Base-by-base conservation (phyloP, 1,139 yeast species). In the Yamadazyma atlantica region DNA sequence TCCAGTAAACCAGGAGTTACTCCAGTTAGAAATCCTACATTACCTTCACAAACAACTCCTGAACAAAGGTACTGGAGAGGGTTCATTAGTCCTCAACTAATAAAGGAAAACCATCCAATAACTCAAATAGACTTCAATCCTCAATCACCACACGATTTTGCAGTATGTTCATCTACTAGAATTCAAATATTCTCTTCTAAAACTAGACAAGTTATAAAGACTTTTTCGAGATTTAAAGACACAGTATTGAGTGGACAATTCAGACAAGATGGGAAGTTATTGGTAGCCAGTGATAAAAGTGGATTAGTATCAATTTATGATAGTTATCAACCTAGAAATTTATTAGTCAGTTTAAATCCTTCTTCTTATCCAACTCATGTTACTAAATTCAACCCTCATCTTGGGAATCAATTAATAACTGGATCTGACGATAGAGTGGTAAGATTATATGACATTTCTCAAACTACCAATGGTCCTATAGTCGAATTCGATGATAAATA, bases 61-160 rank as follows among this genome's bases (percentile, higher is more conserved):
- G 98, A 92, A 53, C 95, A 89, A 57, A 73, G 94, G 50, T 92
- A 87, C 65, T 94, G 98, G 98, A 73, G 95, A 51, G 89, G 90
- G 11, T 84, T 78, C 55, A 70, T 78, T 31, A 85, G 80, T 49
- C 94, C 97, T 1, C 90, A 90, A 55, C 72, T 92, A 35, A 90
- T 90, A 34, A 92, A 92, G 62, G 98, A 94, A 62, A 92, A 87
- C 64, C 89, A 87, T 58, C 87, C 97, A 22, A 88, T 94, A 38
- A 82, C 85, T 29, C 95, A 88, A 55, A 82, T 92, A 40, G 77
- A 83, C 48, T 94, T 92, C 70, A 90, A 87, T 55, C 96, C 97
- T 1, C 76, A 72, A 33, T 67, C 84, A 16, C 96, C 97, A 4
- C 82, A 87, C 57, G 97, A 92, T 64, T 87, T 92, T 66, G 97